A percentile compares a stretch with the other conserved stretches of the same genome.
These are phyloP conservation scores for Artomyces pyxidatus DNA, from an alignment of 768 basidiomycete genomes.

Conservation along the genomic window DNA sequence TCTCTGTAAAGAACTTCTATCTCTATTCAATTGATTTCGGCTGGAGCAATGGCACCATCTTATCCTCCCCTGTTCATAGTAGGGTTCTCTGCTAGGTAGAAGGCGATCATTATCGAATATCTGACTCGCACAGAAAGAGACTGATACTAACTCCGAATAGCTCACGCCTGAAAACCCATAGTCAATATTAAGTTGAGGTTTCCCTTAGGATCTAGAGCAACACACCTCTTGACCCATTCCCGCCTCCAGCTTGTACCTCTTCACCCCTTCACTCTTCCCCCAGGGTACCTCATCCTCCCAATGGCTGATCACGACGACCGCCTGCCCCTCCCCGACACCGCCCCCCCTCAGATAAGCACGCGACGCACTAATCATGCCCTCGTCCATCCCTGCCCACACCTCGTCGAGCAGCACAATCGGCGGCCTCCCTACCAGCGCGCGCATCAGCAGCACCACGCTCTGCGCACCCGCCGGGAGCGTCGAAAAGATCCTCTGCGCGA, in stretches of 20 bases:
- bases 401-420: slow-evolving; percentile 83
- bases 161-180: too few species aligned
- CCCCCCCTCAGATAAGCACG: slow-evolving; percentile 49
- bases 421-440: slow-evolving; percentile 72
- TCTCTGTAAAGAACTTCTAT: too few species aligned
- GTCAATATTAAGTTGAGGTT: too few species aligned
- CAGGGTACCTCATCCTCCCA: slow-evolving; percentile 92
- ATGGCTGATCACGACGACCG: slow-evolving; percentile 81
- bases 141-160: too few species aligned
- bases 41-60: too few species aligned
- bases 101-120: too few species aligned
- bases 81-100: too few species aligned
- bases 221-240: slow-evolving; percentile 22
- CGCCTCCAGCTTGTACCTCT: slow-evolving; percentile 27
- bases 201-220: too few species aligned
- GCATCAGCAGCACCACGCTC: slow-evolving; percentile 73
- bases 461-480: slow-evolving; percentile 69
- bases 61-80: too few species aligned
- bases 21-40: too few species aligned
- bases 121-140: too few species aligned
- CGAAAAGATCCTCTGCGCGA: slow-evolving; percentile 47
- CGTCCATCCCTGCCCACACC: slow-evolving; percentile 90
- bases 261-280: slow-evolving; percentile 47
- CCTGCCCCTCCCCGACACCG: slow-evolving; percentile 50
- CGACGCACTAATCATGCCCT: slow-evolving; percentile 59